phyloP scores from a whole-genome alignment of 441 rosid genomes.

The Theobroma grandiflorum region DNA sequence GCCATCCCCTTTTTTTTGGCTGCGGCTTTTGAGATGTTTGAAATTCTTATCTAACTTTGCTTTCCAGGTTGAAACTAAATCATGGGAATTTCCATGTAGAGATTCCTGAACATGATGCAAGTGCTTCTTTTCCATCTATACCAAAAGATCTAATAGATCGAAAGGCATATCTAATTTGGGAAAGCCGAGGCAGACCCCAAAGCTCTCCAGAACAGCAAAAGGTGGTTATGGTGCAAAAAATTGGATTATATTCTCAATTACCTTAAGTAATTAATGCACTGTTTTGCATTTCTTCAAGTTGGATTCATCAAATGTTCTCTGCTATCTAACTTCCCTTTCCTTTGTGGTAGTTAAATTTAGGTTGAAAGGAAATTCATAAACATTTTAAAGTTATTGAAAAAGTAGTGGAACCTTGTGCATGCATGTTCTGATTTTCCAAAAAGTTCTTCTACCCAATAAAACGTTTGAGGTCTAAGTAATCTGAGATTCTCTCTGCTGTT shows the following conservation, averaged over 20 bases:
- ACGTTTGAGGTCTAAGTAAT: neutral
- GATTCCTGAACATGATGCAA: constrained; percentile 58
- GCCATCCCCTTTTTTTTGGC: constrained; percentile 17
- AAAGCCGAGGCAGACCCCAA: constrained; percentile 61
- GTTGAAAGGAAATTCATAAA: neutral
- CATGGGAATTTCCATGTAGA: constrained; percentile 69
- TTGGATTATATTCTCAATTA: constrained; percentile 11
- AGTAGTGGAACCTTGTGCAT: neutral
- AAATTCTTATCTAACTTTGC: constrained; percentile 21
- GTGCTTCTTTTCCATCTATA: constrained; percentile 37
- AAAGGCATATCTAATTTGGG: constrained; percentile 68
- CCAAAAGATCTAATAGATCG: constrained; percentile 56
- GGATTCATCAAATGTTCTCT: neutral
- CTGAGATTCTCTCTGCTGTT: constrained; percentile 7
- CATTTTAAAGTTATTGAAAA: constrained; percentile 6
- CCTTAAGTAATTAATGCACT: neutral
- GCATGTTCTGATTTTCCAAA: constrained; percentile 11
- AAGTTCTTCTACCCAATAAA: neutral
- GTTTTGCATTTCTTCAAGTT: constrained; percentile 8
- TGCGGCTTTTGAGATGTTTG: constrained; percentile 25
- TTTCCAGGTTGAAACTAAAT: constrained; percentile 59
- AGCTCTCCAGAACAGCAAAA: constrained; percentile 62
- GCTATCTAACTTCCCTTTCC: neutral
- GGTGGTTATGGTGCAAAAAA: constrained; percentile 40
- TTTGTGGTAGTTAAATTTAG: neutral